Conservation (phyloP, 1,284 basidiomycete species). For the Mixia osmundae region DNA sequence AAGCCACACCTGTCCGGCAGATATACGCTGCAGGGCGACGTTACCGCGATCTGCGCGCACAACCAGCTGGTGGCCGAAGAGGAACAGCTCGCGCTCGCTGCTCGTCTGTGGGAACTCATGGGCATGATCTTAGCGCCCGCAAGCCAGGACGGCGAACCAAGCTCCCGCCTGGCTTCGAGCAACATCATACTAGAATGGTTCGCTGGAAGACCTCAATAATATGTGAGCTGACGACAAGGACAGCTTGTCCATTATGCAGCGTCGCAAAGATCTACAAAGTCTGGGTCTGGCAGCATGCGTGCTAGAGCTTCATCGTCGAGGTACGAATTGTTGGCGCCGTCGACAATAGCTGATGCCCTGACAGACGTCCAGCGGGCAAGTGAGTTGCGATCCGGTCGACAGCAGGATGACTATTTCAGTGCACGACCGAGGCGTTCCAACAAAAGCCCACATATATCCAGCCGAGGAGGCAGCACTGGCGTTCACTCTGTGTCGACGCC, state of each 20-base stretch:
- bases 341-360: too few relatives aligned
- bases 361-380: too few relatives aligned
- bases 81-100: slow-evolving; percentile 46
- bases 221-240: slow-evolving; percentile 18
- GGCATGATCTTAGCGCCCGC: slow-evolving; percentile 5
- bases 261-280: slow-evolving; percentile 48
- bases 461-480: too few relatives aligned
- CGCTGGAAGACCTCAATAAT: background rate
- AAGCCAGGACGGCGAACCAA: background rate
- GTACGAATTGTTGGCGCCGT: too few relatives aligned
- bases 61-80: slow-evolving; percentile 33
- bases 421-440: too few relatives aligned
- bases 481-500: too few relatives aligned
- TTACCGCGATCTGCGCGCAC: slow-evolving; percentile 36
- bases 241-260: slow-evolving; percentile 23
- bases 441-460: too few relatives aligned
- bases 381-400: too few relatives aligned
- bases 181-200: slow-evolving; percentile 4
- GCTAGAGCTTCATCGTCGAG: slow-evolving; percentile 21
- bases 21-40: slow-evolving; percentile 36
- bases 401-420: too few relatives aligned
- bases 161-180: slow-evolving; percentile 7
- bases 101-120: too few relatives aligned
- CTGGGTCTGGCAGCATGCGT: slow-evolving; percentile 50
- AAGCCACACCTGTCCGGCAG: slow-evolving; percentile 37